A percentile compares a stretch with the other conserved stretches of the same genome.
Evolutionary conservation across 2,329 filamentous ascomycete species (phyloP).

Genomic region (Didymosphaeria variabile): DNA sequence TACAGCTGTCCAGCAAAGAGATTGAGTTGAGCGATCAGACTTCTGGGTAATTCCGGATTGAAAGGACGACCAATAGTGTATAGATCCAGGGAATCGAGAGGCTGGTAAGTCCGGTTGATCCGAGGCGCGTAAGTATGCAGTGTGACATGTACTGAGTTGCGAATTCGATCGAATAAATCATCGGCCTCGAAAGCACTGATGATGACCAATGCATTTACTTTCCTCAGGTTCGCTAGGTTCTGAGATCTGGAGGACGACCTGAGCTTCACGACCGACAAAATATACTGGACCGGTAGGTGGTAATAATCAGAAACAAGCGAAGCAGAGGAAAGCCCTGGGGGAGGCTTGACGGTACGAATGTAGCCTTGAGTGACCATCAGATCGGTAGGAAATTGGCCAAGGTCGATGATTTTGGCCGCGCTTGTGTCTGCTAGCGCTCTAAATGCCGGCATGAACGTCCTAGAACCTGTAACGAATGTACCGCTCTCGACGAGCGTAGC

Average conservation of each 20-base stretch:
- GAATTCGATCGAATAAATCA: conserved; percentile 55
- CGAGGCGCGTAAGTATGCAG: conserved; percentile 65
- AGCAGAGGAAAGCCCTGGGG: conserved; percentile 4
- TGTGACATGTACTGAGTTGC: conserved; percentile 41
- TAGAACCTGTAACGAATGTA: conserved; percentile 37
- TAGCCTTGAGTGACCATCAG: conserved; percentile 64
- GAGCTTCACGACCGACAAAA: conserved; percentile 49
- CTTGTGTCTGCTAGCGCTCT: conserved; percentile 52
- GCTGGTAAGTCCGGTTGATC: conserved; percentile 45
- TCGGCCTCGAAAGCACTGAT: conserved; percentile 71
- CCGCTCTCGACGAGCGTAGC: conserved; percentile 50
- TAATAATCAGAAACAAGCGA: conserved; percentile 55
- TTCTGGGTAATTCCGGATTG: conserved; percentile 20
- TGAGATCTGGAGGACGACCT: background rate
- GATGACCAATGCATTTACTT: conserved; percentile 57
- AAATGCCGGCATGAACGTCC: conserved; percentile 59
- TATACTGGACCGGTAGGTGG: conserved; percentile 64
- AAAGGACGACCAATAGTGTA: conserved; percentile 48
- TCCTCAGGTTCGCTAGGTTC: background rate
- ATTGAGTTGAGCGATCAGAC: conserved; percentile 62
- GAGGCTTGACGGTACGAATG: conserved; percentile 53
- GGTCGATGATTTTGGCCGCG: conserved; percentile 47
- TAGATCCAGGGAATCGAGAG: conserved; percentile 59
- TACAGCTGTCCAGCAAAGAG: conserved; percentile 76
- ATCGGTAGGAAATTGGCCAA: conserved; percentile 48